Conservation (phyloP, 148 eudicot species). For the Linanthus parryae region DNA sequence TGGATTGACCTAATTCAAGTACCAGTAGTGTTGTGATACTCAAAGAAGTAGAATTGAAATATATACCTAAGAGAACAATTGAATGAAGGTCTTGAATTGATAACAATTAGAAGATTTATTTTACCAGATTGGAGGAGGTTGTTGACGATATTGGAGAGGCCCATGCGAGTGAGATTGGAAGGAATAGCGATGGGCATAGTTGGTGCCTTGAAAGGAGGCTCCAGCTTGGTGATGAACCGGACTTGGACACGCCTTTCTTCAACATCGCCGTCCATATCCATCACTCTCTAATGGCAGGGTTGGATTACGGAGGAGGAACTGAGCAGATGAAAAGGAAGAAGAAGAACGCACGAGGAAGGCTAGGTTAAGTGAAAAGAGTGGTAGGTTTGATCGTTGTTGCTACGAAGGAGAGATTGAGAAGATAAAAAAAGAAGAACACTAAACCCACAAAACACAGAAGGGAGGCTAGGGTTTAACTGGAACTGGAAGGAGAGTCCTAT, state of each 20-base stretch:
- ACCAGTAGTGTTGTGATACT: neutral
- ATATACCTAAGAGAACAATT: neutral
- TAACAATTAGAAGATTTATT: no score
- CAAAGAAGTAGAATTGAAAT: neutral
- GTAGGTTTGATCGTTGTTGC: neutral
- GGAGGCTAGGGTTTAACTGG: constrained; percentile 3
- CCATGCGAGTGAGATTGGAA: constrained; percentile 66
- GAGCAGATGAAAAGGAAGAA: no score
- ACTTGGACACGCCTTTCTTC: constrained; percentile 62
- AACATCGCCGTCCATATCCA: constrained; percentile 31
- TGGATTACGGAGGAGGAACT: no score
- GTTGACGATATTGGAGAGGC: constrained; percentile 76
- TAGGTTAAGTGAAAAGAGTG: no score
- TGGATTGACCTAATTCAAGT: neutral
- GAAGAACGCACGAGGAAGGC: no score
- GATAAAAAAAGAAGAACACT: neutral
- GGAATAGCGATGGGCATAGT: constrained; percentile 52
- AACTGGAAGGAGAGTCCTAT: constrained; percentile 3
- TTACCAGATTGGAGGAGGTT: constrained; percentile 53
- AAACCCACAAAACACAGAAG: neutral
- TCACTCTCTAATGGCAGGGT: no score
- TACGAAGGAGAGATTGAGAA: constrained; percentile 1
- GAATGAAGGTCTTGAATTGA: neutral
- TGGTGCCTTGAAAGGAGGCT: constrained; percentile 48
- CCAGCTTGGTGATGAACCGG: constrained; percentile 65